Conservation (phyloP, 805 yeast species). For the Wickerhamomyces chambardii region DNA sequence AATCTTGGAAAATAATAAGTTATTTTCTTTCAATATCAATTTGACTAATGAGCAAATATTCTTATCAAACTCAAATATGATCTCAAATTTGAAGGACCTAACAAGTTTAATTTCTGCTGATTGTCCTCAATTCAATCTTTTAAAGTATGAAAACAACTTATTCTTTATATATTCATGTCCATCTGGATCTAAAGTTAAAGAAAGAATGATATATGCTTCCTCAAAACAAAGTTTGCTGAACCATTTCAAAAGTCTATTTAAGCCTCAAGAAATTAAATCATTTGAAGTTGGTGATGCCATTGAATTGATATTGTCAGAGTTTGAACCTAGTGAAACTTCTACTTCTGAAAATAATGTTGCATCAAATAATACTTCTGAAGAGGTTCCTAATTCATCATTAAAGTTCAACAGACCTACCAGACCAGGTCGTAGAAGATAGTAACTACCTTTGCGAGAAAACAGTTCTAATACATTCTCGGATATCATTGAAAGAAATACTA, state of each 20-base stretch:
- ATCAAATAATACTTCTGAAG: too few relatives aligned
- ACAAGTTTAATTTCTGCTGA: slow-evolving; percentile 23
- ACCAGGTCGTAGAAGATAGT: slow-evolving; percentile 44
- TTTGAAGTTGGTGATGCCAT: slow-evolving; percentile 68
- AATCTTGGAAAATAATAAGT: slow-evolving; percentile 20
- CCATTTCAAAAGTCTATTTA: slow-evolving; percentile 31
- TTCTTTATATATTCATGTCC: slow-evolving; percentile 86
- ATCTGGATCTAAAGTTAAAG: slow-evolving; percentile 79
- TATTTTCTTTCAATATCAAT: slow-evolving; percentile 45
- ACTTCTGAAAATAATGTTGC: too few relatives aligned
- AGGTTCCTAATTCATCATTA: too few relatives aligned
- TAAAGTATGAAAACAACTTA: slow-evolving; percentile 29
- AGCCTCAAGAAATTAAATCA: slow-evolving; percentile 32
- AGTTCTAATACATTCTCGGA: too few relatives aligned
- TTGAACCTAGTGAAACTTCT: too few relatives aligned
- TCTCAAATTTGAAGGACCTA: slow-evolving; percentile 17
- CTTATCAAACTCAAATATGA: slow-evolving; percentile 19
- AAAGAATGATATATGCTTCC: slow-evolving; percentile 89
- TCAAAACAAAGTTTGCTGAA: slow-evolving; percentile 54
- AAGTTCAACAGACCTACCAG: slow-evolving; percentile 60
- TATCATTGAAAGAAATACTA: too few relatives aligned
- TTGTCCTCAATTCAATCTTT: slow-evolving; percentile 53
- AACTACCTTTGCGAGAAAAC: too few relatives aligned
- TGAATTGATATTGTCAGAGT: slow-evolving; percentile 51
- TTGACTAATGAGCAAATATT: slow-evolving; percentile 36